Evolutionary conservation across 1,139 yeast species (phyloP), one percentile per base, ranked within the genome.

Genomic region (Candida glucosophila): DNA sequence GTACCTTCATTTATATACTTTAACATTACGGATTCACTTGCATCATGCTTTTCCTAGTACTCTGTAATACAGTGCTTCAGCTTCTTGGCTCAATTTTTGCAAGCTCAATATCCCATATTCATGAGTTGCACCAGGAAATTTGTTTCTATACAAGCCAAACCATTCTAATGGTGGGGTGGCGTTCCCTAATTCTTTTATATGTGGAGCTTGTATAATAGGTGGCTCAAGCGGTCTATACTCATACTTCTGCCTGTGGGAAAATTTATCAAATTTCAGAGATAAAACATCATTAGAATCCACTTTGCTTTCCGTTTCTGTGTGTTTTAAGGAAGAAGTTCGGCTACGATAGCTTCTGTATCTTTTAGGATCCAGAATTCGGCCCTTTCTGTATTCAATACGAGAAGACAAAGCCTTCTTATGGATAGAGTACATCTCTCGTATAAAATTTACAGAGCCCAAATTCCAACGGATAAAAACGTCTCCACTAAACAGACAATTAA

Each of bases 131-230:
- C 80, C 77, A 0, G 98, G 98, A 38, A 90, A 74, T 37, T 77
- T 73, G 40, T 77, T 73, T 39, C 97, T 65, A 47, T 90, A 92
- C 17, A 90, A 64, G 1, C 98, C 98, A 56, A 90, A 81, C 98
- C 98, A 90, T 49, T 90, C 97, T 34, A 90, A 58, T 3, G 98
- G 97, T 2, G 98, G 98, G 0, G 98, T 90, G 1, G 96, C 97
- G 52, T 81, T 90, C 16, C 97, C 97, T 44, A 90, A 63, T 44
- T 90, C 97, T 42, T 77, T 75, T 40, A 90, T 60, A 41, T 79
- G 92, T 2, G 97, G 97, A 14, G 90, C 83, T 34, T 82, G 93
- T 23, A 90, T 85, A 6, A 73, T 61, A 1, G 96, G 95, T 6
- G 81, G 80, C 20, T 69, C 74, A 15, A 81, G 44, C 0, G 97